Conservation (phyloP, 495 filamentous ascomycete species). For the Aspergillus cristatus region DNA sequence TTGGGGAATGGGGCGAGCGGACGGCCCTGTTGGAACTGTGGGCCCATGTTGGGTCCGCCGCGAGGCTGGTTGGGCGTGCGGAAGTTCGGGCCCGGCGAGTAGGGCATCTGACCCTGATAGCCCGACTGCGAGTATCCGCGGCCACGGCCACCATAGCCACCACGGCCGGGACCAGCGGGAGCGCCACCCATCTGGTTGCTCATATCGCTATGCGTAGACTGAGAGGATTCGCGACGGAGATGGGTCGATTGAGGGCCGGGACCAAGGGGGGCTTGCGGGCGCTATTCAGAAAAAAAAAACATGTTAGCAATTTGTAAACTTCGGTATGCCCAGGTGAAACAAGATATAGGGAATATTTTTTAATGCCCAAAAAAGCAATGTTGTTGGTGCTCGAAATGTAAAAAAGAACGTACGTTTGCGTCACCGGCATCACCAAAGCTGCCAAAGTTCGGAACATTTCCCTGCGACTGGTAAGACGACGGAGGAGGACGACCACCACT, state of each 20-base stretch:
- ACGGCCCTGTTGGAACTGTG: conserved; percentile 52
- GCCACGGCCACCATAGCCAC: conserved; percentile 56
- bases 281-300: conserved; percentile 19
- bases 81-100: conserved; percentile 54
- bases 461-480: conserved; percentile 54
- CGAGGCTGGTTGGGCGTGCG: conserved; percentile 55
- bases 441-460: conserved; percentile 65
- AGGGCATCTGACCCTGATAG: conserved; percentile 55
- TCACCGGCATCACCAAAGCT: conserved; percentile 61
- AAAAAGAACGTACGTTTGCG: conserved; percentile 54
- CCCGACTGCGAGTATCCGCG: conserved; percentile 53
- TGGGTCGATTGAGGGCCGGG: conserved; percentile 60
- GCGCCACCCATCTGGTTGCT: conserved; percentile 43
- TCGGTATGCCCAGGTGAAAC: too few species aligned
- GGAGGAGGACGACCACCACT: conserved; percentile 75
- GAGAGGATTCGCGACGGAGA: conserved; percentile 71
- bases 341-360: too few species aligned
- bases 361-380: too few species aligned
- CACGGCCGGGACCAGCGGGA: conserved; percentile 36
- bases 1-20: conserved; percentile 50
- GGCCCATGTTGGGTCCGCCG: conserved; percentile 50
- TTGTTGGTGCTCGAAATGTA: conserved; percentile 3
- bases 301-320: too few species aligned
- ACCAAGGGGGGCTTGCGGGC: conserved; percentile 48
- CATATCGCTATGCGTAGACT: conserved; percentile 70